These are phyloP conservation scores for Gracilaria gracilis DNA, from an alignment of 23 red algal genomes.

Conservation along the genomic window DNA sequence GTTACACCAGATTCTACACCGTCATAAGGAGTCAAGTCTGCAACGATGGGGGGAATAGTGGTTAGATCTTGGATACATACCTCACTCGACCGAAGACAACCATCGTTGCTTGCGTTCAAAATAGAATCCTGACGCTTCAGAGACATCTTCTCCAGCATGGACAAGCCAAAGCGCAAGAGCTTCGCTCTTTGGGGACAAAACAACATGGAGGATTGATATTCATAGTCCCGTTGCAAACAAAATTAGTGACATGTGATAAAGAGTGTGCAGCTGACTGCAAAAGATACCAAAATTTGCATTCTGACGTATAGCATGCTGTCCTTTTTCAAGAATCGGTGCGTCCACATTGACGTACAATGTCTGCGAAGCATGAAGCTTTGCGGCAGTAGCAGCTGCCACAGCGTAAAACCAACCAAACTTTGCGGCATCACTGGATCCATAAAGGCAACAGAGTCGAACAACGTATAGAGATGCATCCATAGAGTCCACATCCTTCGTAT, in stretches of 20 bases:
- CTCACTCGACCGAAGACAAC: constrained; percentile 70
- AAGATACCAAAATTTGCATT: constrained; percentile 32
- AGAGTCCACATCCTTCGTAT: constrained; percentile 9
- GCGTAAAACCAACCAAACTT: constrained; percentile 42
- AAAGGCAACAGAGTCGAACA: no score
- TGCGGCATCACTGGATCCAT: constrained; percentile 46
- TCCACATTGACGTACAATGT: constrained; percentile 74
- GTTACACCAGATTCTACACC: constrained; percentile 35
- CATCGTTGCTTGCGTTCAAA: constrained; percentile 53
- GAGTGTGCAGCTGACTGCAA: constrained; percentile 58
- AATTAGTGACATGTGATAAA: constrained; percentile 74
- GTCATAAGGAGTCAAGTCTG: constrained; percentile 21
- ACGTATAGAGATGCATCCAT: constrained; percentile 12
- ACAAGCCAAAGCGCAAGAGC: background rate
- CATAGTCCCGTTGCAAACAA: constrained; percentile 66
- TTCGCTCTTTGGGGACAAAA: background rate
- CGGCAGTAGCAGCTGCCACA: constrained; percentile 32
- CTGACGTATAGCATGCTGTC: constrained; percentile 67
- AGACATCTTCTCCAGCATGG: background rate
- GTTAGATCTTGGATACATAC: constrained; percentile 34
- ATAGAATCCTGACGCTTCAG: background rate
- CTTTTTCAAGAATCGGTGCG: constrained; percentile 38
- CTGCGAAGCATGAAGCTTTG: constrained; percentile 58
- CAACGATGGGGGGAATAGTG: constrained; percentile 58
- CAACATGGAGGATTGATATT: constrained; percentile 52